Evolutionary conservation across 106 monocot species (phyloP).

Genomic region (Phalaenopsis equestris): DNA sequence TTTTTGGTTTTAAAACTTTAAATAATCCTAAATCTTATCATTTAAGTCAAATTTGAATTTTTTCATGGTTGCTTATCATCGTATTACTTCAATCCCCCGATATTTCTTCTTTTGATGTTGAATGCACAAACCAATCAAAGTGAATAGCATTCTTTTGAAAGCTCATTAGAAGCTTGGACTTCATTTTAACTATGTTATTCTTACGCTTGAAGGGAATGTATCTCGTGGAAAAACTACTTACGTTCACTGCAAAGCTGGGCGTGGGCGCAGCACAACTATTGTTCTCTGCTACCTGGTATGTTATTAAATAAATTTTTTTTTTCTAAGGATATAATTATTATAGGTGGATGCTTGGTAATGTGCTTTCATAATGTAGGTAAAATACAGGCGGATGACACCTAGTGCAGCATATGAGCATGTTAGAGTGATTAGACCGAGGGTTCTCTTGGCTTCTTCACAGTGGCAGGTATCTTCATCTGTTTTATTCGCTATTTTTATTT

Average conservation of each 20-base stretch:
- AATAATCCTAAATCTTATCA: neutral
- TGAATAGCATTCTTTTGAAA: neutral
- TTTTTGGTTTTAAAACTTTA: neutral
- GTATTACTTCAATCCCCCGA: neutral
- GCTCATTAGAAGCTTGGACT: neutral
- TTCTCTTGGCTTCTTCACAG: constrained; percentile 83
- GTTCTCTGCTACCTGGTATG: constrained; percentile 94
- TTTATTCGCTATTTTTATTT: no score
- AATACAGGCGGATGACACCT: constrained; percentile 79
- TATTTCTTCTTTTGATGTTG: neutral
- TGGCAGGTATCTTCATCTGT: constrained; percentile 44
- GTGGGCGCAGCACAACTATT: constrained; percentile 94
- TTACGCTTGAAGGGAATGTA: constrained; percentile 51
- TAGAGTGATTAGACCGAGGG: constrained; percentile 64
- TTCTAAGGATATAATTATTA: neutral
- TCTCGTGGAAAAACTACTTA: constrained; percentile 73
- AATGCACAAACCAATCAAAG: neutral
- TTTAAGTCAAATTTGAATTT: neutral
- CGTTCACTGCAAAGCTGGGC: constrained; percentile 99
- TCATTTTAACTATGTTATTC: neutral
- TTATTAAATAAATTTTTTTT: neutral
- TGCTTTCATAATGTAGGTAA: constrained; percentile 44
- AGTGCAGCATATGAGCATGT: constrained; percentile 68
- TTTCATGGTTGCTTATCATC: neutral
- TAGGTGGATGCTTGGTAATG: neutral